Evolutionary conservation across 495 filamentous ascomycete species (phyloP).

Genomic region (Alectoria sarmentosa): DNA sequence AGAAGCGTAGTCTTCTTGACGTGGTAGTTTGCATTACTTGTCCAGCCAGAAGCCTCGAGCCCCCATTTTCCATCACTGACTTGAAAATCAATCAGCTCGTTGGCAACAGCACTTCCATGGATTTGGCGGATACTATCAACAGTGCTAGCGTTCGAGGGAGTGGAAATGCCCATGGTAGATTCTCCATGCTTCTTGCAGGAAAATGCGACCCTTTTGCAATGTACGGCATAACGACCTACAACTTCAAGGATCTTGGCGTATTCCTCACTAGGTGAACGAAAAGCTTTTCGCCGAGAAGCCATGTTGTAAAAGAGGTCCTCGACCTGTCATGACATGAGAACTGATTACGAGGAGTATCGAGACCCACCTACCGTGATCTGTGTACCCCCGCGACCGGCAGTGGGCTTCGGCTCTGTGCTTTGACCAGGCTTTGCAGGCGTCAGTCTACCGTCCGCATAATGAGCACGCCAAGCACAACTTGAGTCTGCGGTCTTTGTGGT

Average conservation of each 20-base stretch:
- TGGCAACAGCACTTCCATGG: constrained; percentile 78
- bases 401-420: constrained; percentile 77
- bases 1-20: constrained; percentile 85
- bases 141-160: constrained; percentile 59
- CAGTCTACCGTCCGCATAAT: constrained; percentile 79
- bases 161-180: constrained; percentile 69
- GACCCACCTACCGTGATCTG: constrained; percentile 71
- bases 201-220: constrained; percentile 85
- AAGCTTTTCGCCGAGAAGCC: constrained; percentile 79
- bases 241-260: constrained; percentile 97
- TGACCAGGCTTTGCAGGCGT: constrained; percentile 88
- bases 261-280: constrained; percentile 87
- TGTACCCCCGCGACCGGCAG: constrained; percentile 86
- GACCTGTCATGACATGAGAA: constrained; percentile 42
- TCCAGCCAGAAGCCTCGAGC: constrained; percentile 73
- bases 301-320: constrained; percentile 98
- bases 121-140: constrained; percentile 86
- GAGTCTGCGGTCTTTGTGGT: constrained; percentile 91
- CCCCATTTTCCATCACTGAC: constrained; percentile 69
- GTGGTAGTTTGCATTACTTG: constrained; percentile 93
- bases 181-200: constrained; percentile 97
- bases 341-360: background rate
- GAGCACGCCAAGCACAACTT: constrained; percentile 80
- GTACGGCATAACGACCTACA: constrained; percentile 90
- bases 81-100: constrained; percentile 76